phyloP scores from a whole-genome alignment of 1,139 yeast species.

The Yamadazyma songkhlaensis region DNA sequence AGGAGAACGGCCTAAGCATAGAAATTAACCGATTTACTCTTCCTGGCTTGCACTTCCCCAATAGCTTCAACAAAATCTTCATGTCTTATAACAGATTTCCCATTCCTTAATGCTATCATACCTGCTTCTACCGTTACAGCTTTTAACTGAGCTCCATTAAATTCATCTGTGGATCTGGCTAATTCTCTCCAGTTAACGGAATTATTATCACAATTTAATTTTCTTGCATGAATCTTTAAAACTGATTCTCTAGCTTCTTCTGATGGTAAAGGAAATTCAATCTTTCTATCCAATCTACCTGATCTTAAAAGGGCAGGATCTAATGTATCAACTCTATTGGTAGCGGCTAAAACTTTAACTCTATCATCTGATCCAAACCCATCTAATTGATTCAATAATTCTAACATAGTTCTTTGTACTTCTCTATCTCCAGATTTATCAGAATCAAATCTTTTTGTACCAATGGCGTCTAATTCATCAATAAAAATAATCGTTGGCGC shows the following conservation, averaged over 20 bases:
- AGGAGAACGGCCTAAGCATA: constrained; percentile 52
- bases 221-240: constrained; percentile 93
- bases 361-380: constrained; percentile 98
- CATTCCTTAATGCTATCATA: constrained; percentile 97
- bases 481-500: constrained; percentile 97
- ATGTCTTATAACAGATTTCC: constrained; percentile 87
- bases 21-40: constrained; percentile 90
- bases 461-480: constrained; percentile 98
- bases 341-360: constrained; percentile 96
- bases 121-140: constrained; percentile 99
- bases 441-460: constrained; percentile 96
- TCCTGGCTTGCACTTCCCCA: constrained; percentile 97
- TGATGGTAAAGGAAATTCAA: constrained; percentile 95
- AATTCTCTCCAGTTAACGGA: constrained; percentile 97
- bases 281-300: constrained; percentile 96
- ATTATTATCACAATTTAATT: constrained; percentile 84
- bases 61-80: constrained; percentile 98
- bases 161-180: constrained; percentile 97
- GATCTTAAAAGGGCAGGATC: constrained; percentile 97
- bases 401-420: constrained; percentile 99
- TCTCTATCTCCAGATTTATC: constrained; percentile 98
- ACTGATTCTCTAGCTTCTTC: constrained; percentile 98
- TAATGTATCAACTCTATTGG: constrained; percentile 94
- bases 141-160: constrained; percentile 96
- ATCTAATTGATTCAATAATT: constrained; percentile 91